These are phyloP conservation scores for Xylariaceae sp. DNA, from an alignment of 2,329 filamentous ascomycete genomes.

Conservation along the genomic window DNA sequence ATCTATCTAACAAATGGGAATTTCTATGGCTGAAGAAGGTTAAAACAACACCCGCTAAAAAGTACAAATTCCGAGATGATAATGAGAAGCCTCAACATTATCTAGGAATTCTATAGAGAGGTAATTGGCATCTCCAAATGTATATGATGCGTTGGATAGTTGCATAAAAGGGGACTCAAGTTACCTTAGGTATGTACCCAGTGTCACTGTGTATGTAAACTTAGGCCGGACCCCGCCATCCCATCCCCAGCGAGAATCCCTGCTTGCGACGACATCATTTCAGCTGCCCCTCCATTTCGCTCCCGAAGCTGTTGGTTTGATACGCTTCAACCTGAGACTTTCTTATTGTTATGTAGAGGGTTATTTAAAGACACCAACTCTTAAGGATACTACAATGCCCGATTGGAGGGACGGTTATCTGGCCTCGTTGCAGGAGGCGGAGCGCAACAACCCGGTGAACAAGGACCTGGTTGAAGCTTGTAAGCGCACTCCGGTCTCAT, in stretches of 20 bases:
- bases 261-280: not conserved
- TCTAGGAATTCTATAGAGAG: too few species aligned
- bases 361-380: not conserved
- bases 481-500: slow-evolving; percentile 52
- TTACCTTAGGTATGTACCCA: too few species aligned
- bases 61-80: too few species aligned
- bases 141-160: too few species aligned
- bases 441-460: slow-evolving; percentile 67
- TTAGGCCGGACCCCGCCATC: not conserved
- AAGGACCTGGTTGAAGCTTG: slow-evolving; percentile 79
- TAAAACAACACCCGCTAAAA: too few species aligned
- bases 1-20: too few species aligned
- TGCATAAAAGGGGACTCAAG: too few species aligned
- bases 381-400: slow-evolving; percentile 43
- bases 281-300: slow-evolving; percentile 16
- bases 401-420: slow-evolving; percentile 86
- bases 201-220: not conserved
- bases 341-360: slow-evolving; percentile 12
- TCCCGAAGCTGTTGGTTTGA: too few species aligned
- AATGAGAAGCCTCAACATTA: too few species aligned
- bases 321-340: not conserved
- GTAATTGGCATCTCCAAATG: too few species aligned
- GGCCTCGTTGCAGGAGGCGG: slow-evolving; percentile 74
- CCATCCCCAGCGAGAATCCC: not conserved
- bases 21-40: too few species aligned